Conservation (phyloP, 129 eudicot genomes). For the Lactuca saligna region DNA sequence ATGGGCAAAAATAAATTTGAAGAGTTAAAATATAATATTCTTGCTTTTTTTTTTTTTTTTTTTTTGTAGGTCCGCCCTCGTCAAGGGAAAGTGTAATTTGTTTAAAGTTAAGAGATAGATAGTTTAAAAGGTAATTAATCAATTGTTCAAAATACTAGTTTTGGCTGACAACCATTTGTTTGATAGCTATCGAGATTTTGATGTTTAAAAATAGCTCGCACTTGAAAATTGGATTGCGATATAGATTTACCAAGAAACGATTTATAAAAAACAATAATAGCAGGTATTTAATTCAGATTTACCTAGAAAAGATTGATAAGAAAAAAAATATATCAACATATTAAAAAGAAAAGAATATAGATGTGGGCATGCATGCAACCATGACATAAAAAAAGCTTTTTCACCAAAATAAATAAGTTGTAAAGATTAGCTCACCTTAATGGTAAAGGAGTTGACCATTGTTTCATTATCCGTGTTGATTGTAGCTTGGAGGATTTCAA, state of each 20-base stretch:
- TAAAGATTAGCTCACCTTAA: slow-evolving; percentile 57
- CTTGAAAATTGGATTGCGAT: neutral
- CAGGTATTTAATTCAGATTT: neutral
- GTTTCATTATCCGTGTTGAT: slow-evolving; percentile 59
- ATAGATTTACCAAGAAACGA: neutral
- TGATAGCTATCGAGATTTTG: neutral
- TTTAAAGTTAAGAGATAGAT: no score
- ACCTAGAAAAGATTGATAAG: neutral
- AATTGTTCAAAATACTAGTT: neutral
- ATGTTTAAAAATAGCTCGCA: neutral
- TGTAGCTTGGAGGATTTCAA: slow-evolving; percentile 74
- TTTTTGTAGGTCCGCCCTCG: no score
- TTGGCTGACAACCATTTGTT: no score
- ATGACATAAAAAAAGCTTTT: neutral
- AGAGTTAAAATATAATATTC: no score
- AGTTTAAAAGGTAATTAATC: neutral
- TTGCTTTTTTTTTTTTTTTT: no score
- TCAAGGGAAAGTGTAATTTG: no score
- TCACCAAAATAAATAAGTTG: slow-evolving; percentile 2
- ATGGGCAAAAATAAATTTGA: no score
- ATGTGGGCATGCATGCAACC: slow-evolving; percentile 29
- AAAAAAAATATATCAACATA: neutral
- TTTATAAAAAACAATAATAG: neutral
- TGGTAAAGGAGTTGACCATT: slow-evolving; percentile 76
- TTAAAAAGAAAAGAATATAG: neutral